Conservation (phyloP, 2,329 filamentous ascomycete genomes). For the Penicillium sp. region DNA sequence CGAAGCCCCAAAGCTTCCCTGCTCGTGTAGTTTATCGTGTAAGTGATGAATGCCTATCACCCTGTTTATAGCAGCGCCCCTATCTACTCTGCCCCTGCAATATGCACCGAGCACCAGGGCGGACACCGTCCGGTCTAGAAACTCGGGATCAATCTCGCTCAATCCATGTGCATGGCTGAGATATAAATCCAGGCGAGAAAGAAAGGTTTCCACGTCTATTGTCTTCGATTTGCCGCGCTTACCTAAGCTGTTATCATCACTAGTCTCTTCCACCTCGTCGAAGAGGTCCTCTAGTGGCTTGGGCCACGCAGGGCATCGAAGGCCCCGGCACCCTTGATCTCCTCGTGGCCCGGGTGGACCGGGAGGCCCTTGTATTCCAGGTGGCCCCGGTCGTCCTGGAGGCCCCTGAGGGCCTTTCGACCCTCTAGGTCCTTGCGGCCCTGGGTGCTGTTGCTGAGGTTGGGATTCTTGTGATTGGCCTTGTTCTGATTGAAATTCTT, state of each 20-base stretch:
- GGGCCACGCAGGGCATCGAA: neutral
- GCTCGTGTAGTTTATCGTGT: neutral
- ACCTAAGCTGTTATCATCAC: neutral
- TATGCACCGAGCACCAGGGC: neutral
- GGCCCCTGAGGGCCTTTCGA: neutral
- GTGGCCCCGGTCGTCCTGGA: neutral
- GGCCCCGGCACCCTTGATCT: neutral
- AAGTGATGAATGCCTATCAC: neutral
- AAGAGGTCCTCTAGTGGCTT: neutral
- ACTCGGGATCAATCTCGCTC: neutral
- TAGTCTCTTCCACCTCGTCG: conserved; percentile 18
- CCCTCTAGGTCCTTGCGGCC: neutral
- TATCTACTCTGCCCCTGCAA: neutral
- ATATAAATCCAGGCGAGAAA: neutral
- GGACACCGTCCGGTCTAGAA: neutral
- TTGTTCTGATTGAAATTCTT: neutral
- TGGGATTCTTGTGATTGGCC: too few relatives aligned
- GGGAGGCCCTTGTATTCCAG: neutral
- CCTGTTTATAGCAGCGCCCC: neutral
- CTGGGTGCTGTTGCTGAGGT: neutral
- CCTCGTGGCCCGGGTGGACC: neutral
- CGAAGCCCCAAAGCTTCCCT: neutral
- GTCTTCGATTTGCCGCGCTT: too few relatives aligned
- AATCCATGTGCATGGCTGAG: neutral
- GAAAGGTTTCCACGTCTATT: neutral